Conservation (phyloP, 208 protist species). For the Porcisia deanei region DNA sequence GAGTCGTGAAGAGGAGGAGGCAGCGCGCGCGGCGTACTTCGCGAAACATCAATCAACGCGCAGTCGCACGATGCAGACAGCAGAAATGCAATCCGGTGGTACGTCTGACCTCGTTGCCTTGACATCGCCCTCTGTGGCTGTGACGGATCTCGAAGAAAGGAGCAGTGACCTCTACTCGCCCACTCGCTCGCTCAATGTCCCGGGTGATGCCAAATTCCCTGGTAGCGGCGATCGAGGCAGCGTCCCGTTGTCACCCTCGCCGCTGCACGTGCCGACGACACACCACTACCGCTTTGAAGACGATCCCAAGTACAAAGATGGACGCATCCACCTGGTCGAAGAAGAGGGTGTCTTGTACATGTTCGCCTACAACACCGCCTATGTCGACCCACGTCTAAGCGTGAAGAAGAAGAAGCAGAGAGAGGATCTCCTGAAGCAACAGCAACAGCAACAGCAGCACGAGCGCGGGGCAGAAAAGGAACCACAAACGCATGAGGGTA, state of each 20-base stretch:
- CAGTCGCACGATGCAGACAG: neutral
- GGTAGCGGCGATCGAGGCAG: too few relatives aligned
- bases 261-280: conserved; percentile 11
- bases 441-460: neutral
- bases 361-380: conserved; percentile 53
- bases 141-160: neutral
- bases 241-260: neutral
- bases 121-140: neutral
- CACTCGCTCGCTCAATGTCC: neutral
- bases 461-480: neutral
- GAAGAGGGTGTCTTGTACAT: conserved; percentile 64
- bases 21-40: conserved; percentile 25
- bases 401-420: conserved; percentile 17
- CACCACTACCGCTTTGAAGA: conserved; percentile 43
- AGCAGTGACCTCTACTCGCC: neutral
- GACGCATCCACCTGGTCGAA: conserved; percentile 64
- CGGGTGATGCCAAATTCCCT: neutral
- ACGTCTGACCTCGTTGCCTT: neutral
- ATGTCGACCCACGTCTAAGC: conserved; percentile 20
- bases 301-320: conserved; percentile 49
- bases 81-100: neutral
- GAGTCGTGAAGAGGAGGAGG: conserved; percentile 39
- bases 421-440: conserved; percentile 13
- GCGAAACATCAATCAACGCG: conserved; percentile 11
- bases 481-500: neutral